Percentiles rank a stretch among this genome's conserved stretches.
These are phyloP conservation scores for Platanthera guangdongensis DNA, from an alignment of 106 monocot genomes.

Conservation along the genomic window DNA sequence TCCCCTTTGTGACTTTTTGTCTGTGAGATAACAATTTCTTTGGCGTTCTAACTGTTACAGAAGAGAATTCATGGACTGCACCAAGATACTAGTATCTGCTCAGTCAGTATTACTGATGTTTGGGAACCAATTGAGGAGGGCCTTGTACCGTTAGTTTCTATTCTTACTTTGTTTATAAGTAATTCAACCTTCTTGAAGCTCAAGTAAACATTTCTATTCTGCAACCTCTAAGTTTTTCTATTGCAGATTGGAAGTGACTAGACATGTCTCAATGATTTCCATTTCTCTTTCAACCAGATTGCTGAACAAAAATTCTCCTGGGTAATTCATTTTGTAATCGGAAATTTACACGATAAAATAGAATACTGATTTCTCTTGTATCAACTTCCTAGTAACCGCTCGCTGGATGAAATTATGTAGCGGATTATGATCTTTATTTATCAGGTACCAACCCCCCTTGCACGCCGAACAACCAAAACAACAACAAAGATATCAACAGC, in stretches of 20 bases:
- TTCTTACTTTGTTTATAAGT: neutral
- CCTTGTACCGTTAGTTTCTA: constrained; percentile 76
- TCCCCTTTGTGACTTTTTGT: neutral
- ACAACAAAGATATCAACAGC: constrained; percentile 31
- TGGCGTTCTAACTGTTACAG: constrained; percentile 20
- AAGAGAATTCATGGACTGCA: constrained; percentile 74
- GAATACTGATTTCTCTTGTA: neutral
- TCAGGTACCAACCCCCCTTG: constrained; percentile 69
- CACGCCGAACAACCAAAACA: constrained; percentile 38
- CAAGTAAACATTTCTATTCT: neutral
- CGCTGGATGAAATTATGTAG: neutral
- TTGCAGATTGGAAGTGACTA: constrained; percentile 87
- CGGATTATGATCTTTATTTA: neutral
- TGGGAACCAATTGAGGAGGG: constrained; percentile 99
- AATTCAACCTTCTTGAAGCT: neutral
- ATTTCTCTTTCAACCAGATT: constrained; percentile 20
- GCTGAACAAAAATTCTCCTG: constrained; percentile 63
- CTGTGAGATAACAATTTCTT: neutral
- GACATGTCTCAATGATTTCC: constrained; percentile 97
- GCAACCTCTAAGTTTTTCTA: neutral
- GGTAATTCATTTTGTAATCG: constrained; percentile 33
- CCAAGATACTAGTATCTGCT: constrained; percentile 84
- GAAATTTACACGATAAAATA: neutral
- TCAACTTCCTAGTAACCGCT: neutral
- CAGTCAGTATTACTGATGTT: constrained; percentile 89